These are phyloP conservation scores for Paraconiothyrium sp. DNA, from an alignment of 2,329 filamentous ascomycete species.

Conservation along the genomic window DNA sequence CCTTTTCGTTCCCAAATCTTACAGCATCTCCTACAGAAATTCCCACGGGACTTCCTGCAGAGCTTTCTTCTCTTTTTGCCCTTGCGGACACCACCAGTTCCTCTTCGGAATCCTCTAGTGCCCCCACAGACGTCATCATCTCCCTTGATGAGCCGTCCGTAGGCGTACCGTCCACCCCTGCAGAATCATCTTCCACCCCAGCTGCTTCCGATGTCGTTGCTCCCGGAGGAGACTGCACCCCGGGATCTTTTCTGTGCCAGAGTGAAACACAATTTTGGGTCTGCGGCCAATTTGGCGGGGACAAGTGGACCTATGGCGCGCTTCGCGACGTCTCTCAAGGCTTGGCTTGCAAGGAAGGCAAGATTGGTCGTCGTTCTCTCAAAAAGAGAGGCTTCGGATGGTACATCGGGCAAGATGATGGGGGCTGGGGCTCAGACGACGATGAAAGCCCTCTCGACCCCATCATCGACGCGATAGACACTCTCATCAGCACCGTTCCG, in stretches of 20 bases:
- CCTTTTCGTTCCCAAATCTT: background rate
- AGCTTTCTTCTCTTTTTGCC: background rate
- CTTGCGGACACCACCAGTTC: background rate
- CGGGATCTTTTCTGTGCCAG: conserved; percentile 53
- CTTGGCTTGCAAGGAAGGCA: conserved; percentile 48
- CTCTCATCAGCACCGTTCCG: background rate
- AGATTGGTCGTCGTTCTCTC: conserved; percentile 17
- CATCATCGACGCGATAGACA: background rate
- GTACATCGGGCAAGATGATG: conserved; percentile 3
- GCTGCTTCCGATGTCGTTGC: conserved; percentile 25
- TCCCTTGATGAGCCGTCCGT: background rate
- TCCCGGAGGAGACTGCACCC: conserved; percentile 49
- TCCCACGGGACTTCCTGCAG: background rate
- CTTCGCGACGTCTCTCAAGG: conserved; percentile 44
- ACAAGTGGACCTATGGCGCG: conserved; percentile 42
- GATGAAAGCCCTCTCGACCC: background rate
- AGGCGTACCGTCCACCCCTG: background rate
- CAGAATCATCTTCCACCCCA: background rate
- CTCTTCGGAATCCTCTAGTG: background rate
- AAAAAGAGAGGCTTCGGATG: conserved; percentile 5
- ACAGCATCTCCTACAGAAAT: background rate
- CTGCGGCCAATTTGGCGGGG: conserved; percentile 37
- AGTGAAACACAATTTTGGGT: conserved; percentile 46
- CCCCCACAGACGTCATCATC: background rate
- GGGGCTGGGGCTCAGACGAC: background rate